Percentiles rank a stretch among this genome's conserved stretches.
Evolutionary conservation across 2,329 filamentous ascomycete species (phyloP).

Genomic region (Chrysoporthe austroafricana): DNA sequence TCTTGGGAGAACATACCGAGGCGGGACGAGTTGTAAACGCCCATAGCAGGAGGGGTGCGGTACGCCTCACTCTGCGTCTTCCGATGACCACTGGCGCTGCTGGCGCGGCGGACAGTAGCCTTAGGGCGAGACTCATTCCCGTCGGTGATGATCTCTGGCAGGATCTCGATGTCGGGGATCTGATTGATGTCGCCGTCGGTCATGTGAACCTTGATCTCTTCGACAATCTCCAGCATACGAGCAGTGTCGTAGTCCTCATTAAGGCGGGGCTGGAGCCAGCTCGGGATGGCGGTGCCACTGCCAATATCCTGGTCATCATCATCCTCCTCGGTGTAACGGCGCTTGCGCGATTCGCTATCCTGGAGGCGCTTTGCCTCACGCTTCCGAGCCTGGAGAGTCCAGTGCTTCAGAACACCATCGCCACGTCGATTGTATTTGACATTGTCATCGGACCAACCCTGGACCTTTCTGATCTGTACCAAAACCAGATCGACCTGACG

Average conservation of each 20-base stretch:
- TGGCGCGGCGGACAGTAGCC: conserved; percentile 31
- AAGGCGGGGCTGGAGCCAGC: conserved; percentile 53
- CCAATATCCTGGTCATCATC: conserved; percentile 41
- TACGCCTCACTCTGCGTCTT: conserved; percentile 30
- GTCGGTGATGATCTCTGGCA: conserved; percentile 56
- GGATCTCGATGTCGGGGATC: conserved; percentile 63
- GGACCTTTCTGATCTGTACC: conserved; percentile 64
- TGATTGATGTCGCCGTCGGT: conserved; percentile 45
- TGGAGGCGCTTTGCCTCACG: conserved; percentile 63
- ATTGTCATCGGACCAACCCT: conserved; percentile 64
- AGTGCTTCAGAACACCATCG: conserved; percentile 55
- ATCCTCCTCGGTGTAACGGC: conserved; percentile 31
- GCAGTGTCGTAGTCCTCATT: conserved; percentile 52
- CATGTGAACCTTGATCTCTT: conserved; percentile 50
- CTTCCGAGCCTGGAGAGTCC: conserved; percentile 66
- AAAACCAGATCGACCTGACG: conserved; percentile 67
- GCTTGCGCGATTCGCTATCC: conserved; percentile 37
- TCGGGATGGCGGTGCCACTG: conserved; percentile 48
- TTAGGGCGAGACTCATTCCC: conserved; percentile 31
- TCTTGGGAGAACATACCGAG: conserved; percentile 19
- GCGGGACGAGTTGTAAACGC: conserved; percentile 18
- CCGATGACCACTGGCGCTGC: conserved; percentile 30
- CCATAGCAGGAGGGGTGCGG: conserved; percentile 31
- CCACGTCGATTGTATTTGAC: conserved; percentile 23
- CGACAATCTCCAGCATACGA: conserved; percentile 52